These are phyloP conservation scores for Peronosclerospora sorghi DNA, from an alignment of 352 stramenopile genomes.

Conservation along the genomic window DNA sequence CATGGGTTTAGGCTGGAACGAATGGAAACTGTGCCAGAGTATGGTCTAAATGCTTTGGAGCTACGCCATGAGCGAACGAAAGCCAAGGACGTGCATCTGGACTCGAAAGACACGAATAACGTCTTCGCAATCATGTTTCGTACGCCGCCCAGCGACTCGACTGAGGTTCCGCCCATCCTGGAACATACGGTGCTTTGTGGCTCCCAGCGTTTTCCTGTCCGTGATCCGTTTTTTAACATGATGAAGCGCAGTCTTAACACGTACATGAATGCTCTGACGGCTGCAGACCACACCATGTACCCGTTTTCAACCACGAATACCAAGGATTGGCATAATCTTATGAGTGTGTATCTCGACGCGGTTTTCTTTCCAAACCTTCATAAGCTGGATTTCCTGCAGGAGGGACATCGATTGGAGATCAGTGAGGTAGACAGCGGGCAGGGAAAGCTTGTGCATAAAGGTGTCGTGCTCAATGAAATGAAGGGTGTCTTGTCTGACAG, in stretches of 20 bases:
- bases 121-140: slow-evolving; percentile 94
- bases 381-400: slow-evolving; percentile 66
- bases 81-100: slow-evolving; percentile 71
- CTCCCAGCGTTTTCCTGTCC: slow-evolving; percentile 93
- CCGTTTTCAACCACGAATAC: slow-evolving; percentile 95
- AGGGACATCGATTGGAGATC: slow-evolving; percentile 69
- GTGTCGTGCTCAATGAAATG: slow-evolving; percentile 99
- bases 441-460: slow-evolving; percentile 60
- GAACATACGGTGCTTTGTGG: slow-evolving; percentile 93
- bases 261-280: slow-evolving; percentile 99
- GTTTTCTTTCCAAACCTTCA: slow-evolving; percentile 91
- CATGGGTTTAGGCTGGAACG: slow-evolving; percentile 68
- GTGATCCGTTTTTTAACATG: slow-evolving; percentile 99
- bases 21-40: slow-evolving; percentile 62
- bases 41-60: slow-evolving; percentile 70
- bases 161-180: slow-evolving; percentile 96
- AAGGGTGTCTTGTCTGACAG: slow-evolving; percentile 96
- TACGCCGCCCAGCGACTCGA: slow-evolving; percentile 93
- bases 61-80: slow-evolving; percentile 62
- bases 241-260: slow-evolving; percentile 97
- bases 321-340: slow-evolving; percentile 96
- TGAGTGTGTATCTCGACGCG: slow-evolving; percentile 95
- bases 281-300: slow-evolving; percentile 97
- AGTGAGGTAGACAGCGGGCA: slow-evolving; percentile 22
- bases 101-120: slow-evolving; percentile 78